Evolutionary conservation across 495 filamentous ascomycete genomes (phyloP), one percentile per base, ranked within the genome.

Genomic region (Usnea hakonensis): DNA sequence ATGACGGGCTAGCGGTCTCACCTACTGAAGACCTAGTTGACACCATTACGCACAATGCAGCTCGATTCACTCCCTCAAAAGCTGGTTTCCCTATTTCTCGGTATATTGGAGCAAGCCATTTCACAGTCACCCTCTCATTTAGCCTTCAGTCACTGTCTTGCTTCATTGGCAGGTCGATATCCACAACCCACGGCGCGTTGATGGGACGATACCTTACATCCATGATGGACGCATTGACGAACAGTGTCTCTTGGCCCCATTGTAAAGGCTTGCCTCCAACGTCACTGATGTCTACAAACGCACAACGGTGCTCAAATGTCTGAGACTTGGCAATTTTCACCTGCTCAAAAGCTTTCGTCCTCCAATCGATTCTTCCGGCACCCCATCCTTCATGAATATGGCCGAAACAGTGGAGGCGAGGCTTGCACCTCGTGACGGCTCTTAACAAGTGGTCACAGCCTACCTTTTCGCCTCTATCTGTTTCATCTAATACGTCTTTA

Each of bases 351-450:
- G 55, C n/a, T 44, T 56, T 58, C 48, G 55, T 67, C 67, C 53
- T 61, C 85, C 88, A 91, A 5, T 71, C 70, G 0, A 86, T 77
- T 35, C 84, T 66, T 59, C 79, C 77, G 5, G 81, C 87, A n/a
- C 89, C 89, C 80, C 85, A 89, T 0, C 77, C 85, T 69, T 91
- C 87, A 71, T 86, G 83, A 14, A 86, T 80, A 74, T 86, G 83
- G 2, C 83, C 83, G 65, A 85, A 86, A 28, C 81, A 78, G 72
- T 85, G 82, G 38, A 86, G 37, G 30, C 72, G 71, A 3, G 83
- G 83, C 52, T 69, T 74, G 14, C 74, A 75, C 32, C 78, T 66
- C 44, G 61, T 56, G 8, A 77, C 75, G 0, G 83, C 83, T 2
- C 71, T 66, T 10, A 71, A 68, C 16, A 85, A 68, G 63, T 77